Evolutionary conservation across 2,329 filamentous ascomycete species (phyloP).

Genomic region (Fusarium longipes): DNA sequence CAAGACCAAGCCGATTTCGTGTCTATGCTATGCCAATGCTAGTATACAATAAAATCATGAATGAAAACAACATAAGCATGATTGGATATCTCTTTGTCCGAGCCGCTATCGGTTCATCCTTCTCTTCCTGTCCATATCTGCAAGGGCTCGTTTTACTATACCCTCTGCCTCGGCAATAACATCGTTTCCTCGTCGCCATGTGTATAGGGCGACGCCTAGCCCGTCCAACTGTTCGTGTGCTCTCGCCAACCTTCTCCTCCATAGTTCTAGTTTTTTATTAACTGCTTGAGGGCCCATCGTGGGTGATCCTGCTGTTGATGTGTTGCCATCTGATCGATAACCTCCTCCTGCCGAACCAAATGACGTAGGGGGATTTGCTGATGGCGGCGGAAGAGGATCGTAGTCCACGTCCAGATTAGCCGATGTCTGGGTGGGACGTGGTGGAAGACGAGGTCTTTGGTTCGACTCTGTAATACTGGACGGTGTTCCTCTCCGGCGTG

Average conservation of each 20-base stretch:
- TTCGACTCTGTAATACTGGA: conserved; percentile 44
- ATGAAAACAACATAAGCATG: background rate
- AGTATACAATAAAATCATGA: conserved; percentile 6
- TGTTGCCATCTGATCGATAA: conserved; percentile 48
- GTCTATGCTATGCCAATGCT: background rate
- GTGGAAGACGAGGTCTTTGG: conserved; percentile 46
- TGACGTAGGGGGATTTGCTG: conserved; percentile 37
- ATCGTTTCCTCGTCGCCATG: conserved; percentile 79
- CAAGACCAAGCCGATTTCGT: background rate
- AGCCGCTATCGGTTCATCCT: conserved; percentile 20
- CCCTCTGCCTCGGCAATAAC: conserved; percentile 73
- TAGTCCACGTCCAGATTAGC: conserved; percentile 57
- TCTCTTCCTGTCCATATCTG: conserved; percentile 53
- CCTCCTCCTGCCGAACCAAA: conserved; percentile 44
- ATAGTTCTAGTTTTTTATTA: conserved; percentile 79
- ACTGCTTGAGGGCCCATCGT: conserved; percentile 50
- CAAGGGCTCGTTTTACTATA: conserved; percentile 68
- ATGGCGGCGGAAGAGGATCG: conserved; percentile 54
- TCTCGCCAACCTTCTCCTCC: conserved; percentile 73
- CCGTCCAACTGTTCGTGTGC: conserved; percentile 72
- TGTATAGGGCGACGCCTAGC: conserved; percentile 75
- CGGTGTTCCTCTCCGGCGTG: conserved; percentile 58
- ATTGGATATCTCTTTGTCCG: conserved; percentile 11
- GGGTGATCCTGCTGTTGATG: conserved; percentile 51
- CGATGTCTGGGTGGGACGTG: conserved; percentile 48